These are phyloP conservation scores for Phyllosticta capitalensis DNA, from an alignment of 2,329 filamentous ascomycete genomes.

Conservation along the genomic window DNA sequence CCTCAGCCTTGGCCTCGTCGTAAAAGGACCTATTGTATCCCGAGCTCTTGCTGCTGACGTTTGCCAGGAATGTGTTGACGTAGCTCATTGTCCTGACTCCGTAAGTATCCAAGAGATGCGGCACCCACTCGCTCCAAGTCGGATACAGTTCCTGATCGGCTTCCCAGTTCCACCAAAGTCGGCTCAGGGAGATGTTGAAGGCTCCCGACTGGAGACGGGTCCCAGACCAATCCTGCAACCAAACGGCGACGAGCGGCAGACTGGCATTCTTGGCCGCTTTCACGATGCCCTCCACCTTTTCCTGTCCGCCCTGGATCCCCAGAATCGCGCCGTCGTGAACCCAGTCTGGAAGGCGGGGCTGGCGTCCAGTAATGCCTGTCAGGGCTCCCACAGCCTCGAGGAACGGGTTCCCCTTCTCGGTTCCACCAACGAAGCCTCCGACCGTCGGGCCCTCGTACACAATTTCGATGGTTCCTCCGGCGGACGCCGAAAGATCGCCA, in stretches of 20 bases:
- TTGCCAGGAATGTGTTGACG: constrained; percentile 28
- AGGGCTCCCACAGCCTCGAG: constrained; percentile 19
- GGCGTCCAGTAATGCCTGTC: constrained; percentile 26
- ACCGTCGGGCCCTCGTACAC: background rate
- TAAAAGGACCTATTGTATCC: constrained; percentile 25
- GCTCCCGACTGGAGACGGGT: constrained; percentile 26
- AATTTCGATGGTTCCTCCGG: background rate
- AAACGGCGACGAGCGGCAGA: constrained; percentile 27
- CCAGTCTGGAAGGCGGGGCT: constrained; percentile 23
- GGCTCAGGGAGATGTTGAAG: constrained; percentile 21
- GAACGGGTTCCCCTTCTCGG: constrained; percentile 12
- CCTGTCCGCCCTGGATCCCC: constrained; percentile 29
- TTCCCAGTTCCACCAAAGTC: constrained; percentile 34
- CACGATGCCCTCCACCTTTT: constrained; percentile 27
- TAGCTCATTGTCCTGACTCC: constrained; percentile 23
- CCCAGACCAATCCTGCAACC: constrained; percentile 30
- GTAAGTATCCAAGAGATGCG: constrained; percentile 22
- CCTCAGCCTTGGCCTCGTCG: constrained; percentile 21
- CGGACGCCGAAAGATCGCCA: background rate
- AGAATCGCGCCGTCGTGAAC: constrained; percentile 22
- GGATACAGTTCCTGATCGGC: constrained; percentile 26
- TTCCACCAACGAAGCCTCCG: background rate
- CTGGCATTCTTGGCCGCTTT: constrained; percentile 19
- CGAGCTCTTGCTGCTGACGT: constrained; percentile 25
- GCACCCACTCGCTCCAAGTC: constrained; percentile 27